Evolutionary conservation across 164 flowering plant species (phyloP).

Genomic region (Annona squamosa): DNA sequence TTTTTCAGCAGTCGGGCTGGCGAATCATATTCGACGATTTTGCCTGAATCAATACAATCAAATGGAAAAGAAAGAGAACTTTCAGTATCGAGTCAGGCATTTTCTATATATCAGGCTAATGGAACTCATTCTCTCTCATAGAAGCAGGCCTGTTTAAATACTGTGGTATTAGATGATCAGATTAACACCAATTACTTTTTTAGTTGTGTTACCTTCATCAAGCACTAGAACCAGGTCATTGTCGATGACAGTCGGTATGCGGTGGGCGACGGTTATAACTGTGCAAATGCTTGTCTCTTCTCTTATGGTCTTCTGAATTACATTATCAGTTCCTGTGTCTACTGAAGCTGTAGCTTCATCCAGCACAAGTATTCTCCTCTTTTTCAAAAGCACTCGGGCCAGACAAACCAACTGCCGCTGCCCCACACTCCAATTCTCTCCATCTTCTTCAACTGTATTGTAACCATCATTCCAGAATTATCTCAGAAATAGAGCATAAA

Average conservation of each 20-base stretch:
- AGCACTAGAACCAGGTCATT: slow-evolving; percentile 75
- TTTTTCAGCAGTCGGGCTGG: slow-evolving; percentile 45
- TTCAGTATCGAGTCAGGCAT: background rate
- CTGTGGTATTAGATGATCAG: too few species aligned
- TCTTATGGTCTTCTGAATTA: slow-evolving; percentile 64
- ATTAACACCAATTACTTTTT: background rate
- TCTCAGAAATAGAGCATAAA: background rate
- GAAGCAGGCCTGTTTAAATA: too few species aligned
- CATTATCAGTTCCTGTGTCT: slow-evolving; percentile 71
- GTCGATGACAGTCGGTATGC: slow-evolving; percentile 73
- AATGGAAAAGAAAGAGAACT: background rate
- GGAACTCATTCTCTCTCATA: background rate
- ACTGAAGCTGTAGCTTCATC: slow-evolving; percentile 93
- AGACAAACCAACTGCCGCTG: slow-evolving; percentile 81
- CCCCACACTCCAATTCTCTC: slow-evolving; percentile 87
- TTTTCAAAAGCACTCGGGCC: slow-evolving; percentile 64
- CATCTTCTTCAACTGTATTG: slow-evolving; percentile 70
- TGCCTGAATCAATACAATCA: slow-evolving; percentile 40
- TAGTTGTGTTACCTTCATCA: slow-evolving; percentile 46
- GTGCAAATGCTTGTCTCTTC: slow-evolving; percentile 59
- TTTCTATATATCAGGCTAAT: background rate
- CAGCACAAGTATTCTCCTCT: slow-evolving; percentile 56
- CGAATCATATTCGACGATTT: slow-evolving; percentile 60
- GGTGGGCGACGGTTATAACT: slow-evolving; percentile 78
- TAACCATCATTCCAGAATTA: background rate